Base-by-base conservation (phyloP, 352 stramenopile species). In the Pythium volutum region DNA sequence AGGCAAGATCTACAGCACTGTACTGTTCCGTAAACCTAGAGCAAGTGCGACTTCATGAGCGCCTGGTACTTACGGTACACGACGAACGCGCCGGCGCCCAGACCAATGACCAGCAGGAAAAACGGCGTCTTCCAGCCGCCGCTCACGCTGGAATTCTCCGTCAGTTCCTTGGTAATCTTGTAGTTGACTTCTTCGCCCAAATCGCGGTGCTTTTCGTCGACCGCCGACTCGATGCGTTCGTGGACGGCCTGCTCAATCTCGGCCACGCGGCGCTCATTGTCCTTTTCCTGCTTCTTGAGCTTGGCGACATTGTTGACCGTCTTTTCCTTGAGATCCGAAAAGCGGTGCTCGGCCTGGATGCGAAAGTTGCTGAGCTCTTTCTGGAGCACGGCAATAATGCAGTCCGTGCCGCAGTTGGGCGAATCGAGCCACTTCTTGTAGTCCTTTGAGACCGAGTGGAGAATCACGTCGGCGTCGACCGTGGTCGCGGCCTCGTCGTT, bases 61-160 rank as follows among this genome's bases (percentile, higher is more conserved):
- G 75, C 75, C 61, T 88, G 73, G 74, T 95, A 95, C 79, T 95
- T 95, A 66, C 78, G 81, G 70, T 93, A 95, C 58, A 83, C 74
- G 46, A 77, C 81, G 23, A 63, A 66, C 38, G 67, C 76, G 48
- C 73, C 76, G 15, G 64, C 78, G 25, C 70, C 77, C 20, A 93
- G 62, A 3, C 62, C 70, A 23, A 93, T 57, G 36, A 91, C 71
- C 34, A 93, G 70, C 61, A 95, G 55, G 36, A 81, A 73, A 59
- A 95, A 95, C 23, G 85, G 82, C 38, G 75, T 81, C 71, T 93
- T 93, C 85, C 85, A 95, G 57, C 78, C 73, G 43, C 79, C 64
- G 55, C 29, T 71, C 67, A 41, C 86, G 36, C 79, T 74, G 39
- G 76, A 68, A 67, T 89, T 89, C 61, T 88, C 79, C 25, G 81